Evolutionary conservation across 2,329 filamentous ascomycete species (phyloP), one percentile per base, ranked within the genome.

Genomic region (Diaporthe amygdali): DNA sequence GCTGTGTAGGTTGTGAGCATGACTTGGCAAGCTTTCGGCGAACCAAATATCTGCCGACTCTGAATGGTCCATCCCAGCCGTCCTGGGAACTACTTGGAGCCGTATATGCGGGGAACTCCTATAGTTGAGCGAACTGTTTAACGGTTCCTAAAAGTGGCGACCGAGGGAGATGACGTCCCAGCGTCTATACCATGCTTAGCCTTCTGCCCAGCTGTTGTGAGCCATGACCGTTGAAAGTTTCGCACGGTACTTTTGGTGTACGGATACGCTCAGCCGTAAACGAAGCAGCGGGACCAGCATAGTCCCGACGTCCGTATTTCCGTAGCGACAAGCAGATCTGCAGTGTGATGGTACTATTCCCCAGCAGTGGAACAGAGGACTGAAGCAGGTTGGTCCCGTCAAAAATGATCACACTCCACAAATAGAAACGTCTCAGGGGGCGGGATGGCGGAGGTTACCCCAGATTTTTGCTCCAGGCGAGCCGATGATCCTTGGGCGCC

Each of bases 31-130:
- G 32, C 20, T 49, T n/a, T 70, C 41, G 68, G 55, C 71, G 54
- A 71, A 71, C 68, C 71, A 72, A 56, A 52, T 39, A 68, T 68
- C 34, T 72, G 68, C 71, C 71, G 71, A 68, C n/a, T 46, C 15
- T 56, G 9, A 20, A 17, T 30, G 46, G 61, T 37, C 30, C 52
- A 51, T 39, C 17, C 66, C 52, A 49, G 52, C 30, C 37, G 39
- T 49, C 41, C 67, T 41, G 68, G 52, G 55, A 20, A 47, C 27
- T 37, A 64, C 71, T 70, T 72, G 47, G 69, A 71, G 68, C 71
- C 71, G 68, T 44, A 25, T 59, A 59, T 72, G 71, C 71, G 71
- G 71, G 63, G 71, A 51, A 66, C n/a, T 27, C 47, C 34, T 59
- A 44, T 47, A 55, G 61, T 49, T 12, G 25, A 63, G 22, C 32